Conservation (phyloP, 2,329 filamentous ascomycete species). For the Colletotrichum cereale region DNA sequence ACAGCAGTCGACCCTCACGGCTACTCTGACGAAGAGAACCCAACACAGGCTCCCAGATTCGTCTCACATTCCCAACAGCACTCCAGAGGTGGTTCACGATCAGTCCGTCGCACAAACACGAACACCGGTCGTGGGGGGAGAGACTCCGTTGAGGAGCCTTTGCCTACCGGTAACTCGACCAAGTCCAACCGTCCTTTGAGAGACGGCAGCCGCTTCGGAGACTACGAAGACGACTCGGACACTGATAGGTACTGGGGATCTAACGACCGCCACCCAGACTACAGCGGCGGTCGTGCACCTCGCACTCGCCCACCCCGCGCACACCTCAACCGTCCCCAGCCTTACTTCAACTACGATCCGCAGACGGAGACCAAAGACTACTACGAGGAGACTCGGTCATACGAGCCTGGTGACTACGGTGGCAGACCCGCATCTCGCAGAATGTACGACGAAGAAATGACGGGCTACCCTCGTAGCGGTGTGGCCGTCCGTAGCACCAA, state of each 20-base stretch:
- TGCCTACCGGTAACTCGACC: constrained; percentile 12
- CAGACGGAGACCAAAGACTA: constrained; percentile 29
- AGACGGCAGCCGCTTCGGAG: constrained; percentile 31
- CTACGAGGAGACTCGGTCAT: constrained; percentile 36
- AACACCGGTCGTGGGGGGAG: not conserved
- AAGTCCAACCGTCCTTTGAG: constrained; percentile 30
- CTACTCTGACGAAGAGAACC: constrained; percentile 35
- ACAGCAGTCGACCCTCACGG: constrained; percentile 38
- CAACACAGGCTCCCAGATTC: not conserved
- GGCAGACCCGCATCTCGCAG: constrained; percentile 34
- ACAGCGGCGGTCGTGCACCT: constrained; percentile 33
- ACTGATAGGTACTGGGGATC: constrained; percentile 36
- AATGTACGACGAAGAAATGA: constrained; percentile 40
- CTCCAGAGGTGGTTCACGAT: constrained; percentile 34
- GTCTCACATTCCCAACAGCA: constrained; percentile 16
- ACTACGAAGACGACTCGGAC: constrained; percentile 37
- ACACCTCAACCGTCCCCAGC: constrained; percentile 37
- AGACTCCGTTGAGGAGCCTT: constrained; percentile 22
- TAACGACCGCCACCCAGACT: constrained; percentile 32
- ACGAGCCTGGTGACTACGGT: constrained; percentile 33
- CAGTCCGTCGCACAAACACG: constrained; percentile 11
- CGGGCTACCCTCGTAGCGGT: constrained; percentile 25
- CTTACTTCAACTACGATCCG: constrained; percentile 36
- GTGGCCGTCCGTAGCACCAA: constrained; percentile 31
- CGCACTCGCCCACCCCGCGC: constrained; percentile 36